A percentile compares a stretch with the other conserved stretches of the same genome.
These are phyloP conservation scores for Thermothelomyces thermophilus DNA, from an alignment of 2,329 filamentous ascomycete genomes.

Conservation along the genomic window DNA sequence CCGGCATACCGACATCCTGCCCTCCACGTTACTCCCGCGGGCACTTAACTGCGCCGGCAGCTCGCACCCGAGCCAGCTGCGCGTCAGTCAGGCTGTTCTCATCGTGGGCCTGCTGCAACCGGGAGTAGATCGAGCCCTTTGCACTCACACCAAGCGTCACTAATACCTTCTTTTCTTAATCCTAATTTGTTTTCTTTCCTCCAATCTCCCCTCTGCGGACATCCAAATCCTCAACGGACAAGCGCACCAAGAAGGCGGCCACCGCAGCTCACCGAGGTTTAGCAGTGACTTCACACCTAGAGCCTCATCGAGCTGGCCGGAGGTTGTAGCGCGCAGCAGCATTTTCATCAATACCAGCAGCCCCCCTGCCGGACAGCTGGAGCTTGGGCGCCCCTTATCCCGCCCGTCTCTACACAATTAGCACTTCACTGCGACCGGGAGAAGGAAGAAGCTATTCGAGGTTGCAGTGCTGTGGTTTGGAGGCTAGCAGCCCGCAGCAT, in stretches of 20 bases:
- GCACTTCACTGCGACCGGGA: slow-evolving; percentile 9
- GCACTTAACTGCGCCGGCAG: slow-evolving; percentile 12
- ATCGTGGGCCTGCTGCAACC: slow-evolving; percentile 15
- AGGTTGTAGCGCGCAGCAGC: slow-evolving; percentile 1
- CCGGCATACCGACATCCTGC: background rate
- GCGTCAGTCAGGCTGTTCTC: slow-evolving; percentile 18
- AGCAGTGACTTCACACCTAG: background rate
- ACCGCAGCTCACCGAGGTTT: background rate
- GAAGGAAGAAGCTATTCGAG: slow-evolving; percentile 2
- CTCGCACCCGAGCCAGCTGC: slow-evolving; percentile 13
- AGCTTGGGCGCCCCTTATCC: slow-evolving; percentile 14
- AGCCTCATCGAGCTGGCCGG: background rate
- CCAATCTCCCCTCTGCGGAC: background rate
- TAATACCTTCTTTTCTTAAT: background rate
- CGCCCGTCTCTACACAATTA: background rate
- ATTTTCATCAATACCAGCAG: background rate
- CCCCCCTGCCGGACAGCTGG: slow-evolving; percentile 6
- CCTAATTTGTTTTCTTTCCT: background rate
- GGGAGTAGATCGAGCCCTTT: background rate
- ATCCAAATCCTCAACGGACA: background rate
- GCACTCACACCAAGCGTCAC: background rate
- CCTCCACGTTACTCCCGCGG: slow-evolving; percentile 1
- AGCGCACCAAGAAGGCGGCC: background rate
- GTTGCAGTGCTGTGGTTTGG: slow-evolving; percentile 18
- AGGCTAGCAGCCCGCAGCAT: slow-evolving; percentile 10